Evolutionary conservation across 805 yeast species (phyloP).

Genomic region (Candida maltosa): DNA sequence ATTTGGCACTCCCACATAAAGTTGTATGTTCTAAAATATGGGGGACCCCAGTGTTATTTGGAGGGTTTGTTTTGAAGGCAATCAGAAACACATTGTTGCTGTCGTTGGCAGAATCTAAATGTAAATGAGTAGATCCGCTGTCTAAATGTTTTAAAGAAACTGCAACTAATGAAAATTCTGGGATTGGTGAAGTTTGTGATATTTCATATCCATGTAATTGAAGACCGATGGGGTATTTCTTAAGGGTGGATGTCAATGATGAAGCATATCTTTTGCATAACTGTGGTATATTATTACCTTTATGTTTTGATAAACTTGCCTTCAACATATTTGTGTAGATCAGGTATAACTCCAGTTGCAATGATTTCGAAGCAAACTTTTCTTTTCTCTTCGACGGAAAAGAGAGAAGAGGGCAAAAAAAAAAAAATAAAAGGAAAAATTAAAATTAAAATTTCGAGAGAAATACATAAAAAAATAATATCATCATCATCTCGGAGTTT

Average conservation of each 20-base stretch:
- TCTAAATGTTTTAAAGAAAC: conserved; percentile 62
- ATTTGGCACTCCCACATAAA: conserved; percentile 78
- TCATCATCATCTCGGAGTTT: no score
- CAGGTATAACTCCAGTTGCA: no score
- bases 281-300: background rate
- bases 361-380: no score
- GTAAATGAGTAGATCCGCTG: conserved; percentile 81
- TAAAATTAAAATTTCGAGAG: no score
- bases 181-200: conserved; percentile 62
- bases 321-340: no score
- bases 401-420: no score
- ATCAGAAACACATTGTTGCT: conserved; percentile 84
- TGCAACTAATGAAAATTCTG: conserved; percentile 80
- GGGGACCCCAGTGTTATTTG: conserved; percentile 92
- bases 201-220: conserved; percentile 66
- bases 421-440: no score
- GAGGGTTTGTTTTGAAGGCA: conserved; percentile 91
- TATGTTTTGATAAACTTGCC: no score
- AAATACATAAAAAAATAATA: no score
- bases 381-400: no score
- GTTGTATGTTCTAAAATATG: conserved; percentile 96
- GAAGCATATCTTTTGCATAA: conserved; percentile 2
- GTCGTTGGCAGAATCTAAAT: conserved; percentile 77
- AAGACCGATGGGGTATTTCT: conserved; percentile 61
- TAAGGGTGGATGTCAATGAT: conserved; percentile 1